A percentile compares a stretch with the other conserved stretches of the same genome.
Evolutionary conservation across 2,329 filamentous ascomycete genomes (phyloP).

Genomic region (Juglanconis oblonga): DNA sequence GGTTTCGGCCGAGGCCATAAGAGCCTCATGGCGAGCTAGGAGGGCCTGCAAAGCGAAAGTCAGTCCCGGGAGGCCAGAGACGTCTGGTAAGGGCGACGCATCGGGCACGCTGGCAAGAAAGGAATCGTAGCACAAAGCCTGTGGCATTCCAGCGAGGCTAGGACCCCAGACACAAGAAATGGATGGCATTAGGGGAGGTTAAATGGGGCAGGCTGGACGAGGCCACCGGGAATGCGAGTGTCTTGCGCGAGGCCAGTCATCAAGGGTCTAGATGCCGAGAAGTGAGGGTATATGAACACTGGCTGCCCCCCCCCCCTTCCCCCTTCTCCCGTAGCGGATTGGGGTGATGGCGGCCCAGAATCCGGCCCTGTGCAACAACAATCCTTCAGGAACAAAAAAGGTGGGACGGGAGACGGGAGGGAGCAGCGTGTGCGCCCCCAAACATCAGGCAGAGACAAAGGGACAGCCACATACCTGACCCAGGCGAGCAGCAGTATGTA

Average conservation of each 20-base stretch:
- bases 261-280: background rate
- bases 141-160: constrained; percentile 3
- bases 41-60: constrained; percentile 80
- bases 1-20: constrained; percentile 87
- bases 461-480: constrained; percentile 71
- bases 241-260: background rate
- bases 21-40: constrained; percentile 86
- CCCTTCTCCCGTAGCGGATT: background rate
- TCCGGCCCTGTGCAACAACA: background rate
- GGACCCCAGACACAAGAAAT: constrained; percentile 1
- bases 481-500: constrained; percentile 79
- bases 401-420: background rate
- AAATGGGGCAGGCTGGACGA: background rate
- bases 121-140: background rate
- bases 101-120: constrained; percentile 10
- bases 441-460: background rate
- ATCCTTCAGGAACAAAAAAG: background rate
- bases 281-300: background rate
- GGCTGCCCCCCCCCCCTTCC: background rate
- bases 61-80: constrained; percentile 50
- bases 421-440: constrained; percentile 1
- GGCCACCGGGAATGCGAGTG: constrained; percentile 23
- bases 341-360: background rate
- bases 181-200: background rate
- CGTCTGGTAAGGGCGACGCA: background rate